Base-by-base conservation (phyloP, 305 asterid genomes). In the Ajuga reptans region DNA sequence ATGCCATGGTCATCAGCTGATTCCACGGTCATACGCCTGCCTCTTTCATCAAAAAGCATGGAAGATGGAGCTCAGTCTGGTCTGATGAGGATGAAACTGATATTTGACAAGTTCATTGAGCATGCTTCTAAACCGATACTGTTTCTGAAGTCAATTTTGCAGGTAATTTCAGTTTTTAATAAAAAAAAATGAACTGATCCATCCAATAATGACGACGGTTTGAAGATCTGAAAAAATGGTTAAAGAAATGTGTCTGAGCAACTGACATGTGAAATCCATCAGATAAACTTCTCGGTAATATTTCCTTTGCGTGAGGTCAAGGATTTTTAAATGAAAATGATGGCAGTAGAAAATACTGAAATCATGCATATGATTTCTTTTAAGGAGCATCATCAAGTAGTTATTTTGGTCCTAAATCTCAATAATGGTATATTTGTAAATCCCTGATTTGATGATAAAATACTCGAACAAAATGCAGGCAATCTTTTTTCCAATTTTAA, bases 11-110 rank as follows among this genome's bases (percentile, higher is more conserved):
- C 89, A 27, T 74, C 80, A 66, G 77, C 86, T 56, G 83, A 86
- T 76, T 84, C 87, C 74, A 92, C 91, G 56, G 76, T 90, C 45
- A 84, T 92, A 80, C 98, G 98, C 71, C 79, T 92, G 83, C 98
- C 98, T 49, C 87, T 92, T 80, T 92, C 97, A 69, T 71, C 89
- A 11, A 84, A 85, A 65, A 75, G 77, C 75, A 71, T 76, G 79
- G 82, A 79, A 76, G 95, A 81, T 74, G 96, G 84, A 70, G 65
- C 73, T 61, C 87, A 85, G 66, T 72, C 71, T 80, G 87, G 83
- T 74, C 67, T 72, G 41, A 70, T 71, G 62, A 85, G 78, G 79
- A 75, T 88, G 75, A 65, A 80, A 27, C 17, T 67, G 76, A 74
- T 89, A 67, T 84, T 81, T 55, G 69, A 88, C 80, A 84, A 84